Percentiles rank a stretch among this genome's conserved stretches.
phyloP scores from a whole-genome alignment of 73 alveolate species.

The Paramecium caudatum region DNA sequence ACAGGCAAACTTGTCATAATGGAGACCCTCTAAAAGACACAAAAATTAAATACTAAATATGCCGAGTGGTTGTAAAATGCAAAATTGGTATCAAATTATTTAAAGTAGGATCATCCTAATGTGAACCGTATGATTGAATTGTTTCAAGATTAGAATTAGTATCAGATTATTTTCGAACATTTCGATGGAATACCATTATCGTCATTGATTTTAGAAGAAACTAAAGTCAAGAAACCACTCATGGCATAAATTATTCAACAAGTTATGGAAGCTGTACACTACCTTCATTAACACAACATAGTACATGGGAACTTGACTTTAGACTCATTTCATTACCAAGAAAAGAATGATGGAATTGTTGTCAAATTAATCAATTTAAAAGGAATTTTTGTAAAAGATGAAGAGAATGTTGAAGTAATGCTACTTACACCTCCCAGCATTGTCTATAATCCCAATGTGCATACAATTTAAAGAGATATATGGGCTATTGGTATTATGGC shows the following conservation, averaged over 20 bases:
- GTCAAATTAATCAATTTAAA: background rate
- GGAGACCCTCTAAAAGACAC: background rate
- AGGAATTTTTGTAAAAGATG: background rate
- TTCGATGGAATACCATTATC: conserved; percentile 17
- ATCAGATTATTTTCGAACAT: background rate
- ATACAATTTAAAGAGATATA: background rate
- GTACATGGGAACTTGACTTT: conserved; percentile 5
- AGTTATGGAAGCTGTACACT: background rate
- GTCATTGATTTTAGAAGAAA: background rate
- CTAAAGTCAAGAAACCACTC: background rate
- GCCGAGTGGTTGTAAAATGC: background rate
- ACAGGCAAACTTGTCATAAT: conserved; percentile 7
- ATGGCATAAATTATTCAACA: background rate
- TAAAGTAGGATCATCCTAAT: conserved; percentile 48
- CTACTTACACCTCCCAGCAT: background rate
- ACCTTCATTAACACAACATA: background rate
- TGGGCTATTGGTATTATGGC: conserved; percentile 1
- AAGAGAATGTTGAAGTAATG: background rate
- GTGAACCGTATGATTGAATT: conserved; percentile 8
- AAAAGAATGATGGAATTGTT: background rate
- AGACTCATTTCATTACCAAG: background rate
- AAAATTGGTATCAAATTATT: background rate
- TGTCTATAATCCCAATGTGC: background rate
- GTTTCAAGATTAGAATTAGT: background rate
- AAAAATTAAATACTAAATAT: background rate